Evolutionary conservation across 495 filamentous ascomycete species (phyloP).

Genomic region (Jackrogersella multiformis): DNA sequence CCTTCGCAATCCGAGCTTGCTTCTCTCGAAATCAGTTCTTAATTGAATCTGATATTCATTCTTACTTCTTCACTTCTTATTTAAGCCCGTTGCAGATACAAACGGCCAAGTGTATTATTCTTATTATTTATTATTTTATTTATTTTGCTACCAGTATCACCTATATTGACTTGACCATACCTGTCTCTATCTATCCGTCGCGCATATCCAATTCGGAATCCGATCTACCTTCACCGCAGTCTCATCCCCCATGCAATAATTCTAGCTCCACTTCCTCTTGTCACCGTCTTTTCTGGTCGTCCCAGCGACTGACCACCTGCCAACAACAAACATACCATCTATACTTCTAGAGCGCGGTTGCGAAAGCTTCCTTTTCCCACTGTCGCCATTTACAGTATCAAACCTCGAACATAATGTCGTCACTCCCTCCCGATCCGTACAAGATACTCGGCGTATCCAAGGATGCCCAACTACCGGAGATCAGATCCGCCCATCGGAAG

Average conservation of each 20-base stretch:
- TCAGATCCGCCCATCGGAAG: constrained; percentile 87
- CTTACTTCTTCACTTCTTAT: constrained; percentile 13
- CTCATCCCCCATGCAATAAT: constrained; percentile 55
- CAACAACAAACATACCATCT: constrained; percentile 35
- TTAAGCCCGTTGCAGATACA: constrained; percentile 13
- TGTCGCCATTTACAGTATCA: constrained; percentile 30
- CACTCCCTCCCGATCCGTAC: constrained; percentile 84
- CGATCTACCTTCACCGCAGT: constrained; percentile 42
- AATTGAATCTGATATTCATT: constrained; percentile 44
- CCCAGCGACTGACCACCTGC: constrained; percentile 40
- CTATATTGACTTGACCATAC: constrained; percentile 7
- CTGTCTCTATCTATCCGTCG: constrained; percentile 25
- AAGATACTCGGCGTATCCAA: constrained; percentile 77
- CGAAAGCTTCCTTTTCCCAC: constrained; percentile 29
- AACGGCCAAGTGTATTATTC: constrained; percentile 40
- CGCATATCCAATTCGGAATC: constrained; percentile 23
- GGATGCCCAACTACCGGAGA: constrained; percentile 75
- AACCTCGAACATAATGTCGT: constrained; percentile 63
- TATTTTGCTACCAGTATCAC: constrained; percentile 13
- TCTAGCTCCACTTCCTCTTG: constrained; percentile 35
- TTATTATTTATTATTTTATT: constrained; percentile 13
- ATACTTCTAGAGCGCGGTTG: constrained; percentile 8
- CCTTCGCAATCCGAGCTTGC: constrained; percentile 8
- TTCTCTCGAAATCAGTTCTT: constrained; percentile 41
- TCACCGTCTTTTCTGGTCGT: constrained; percentile 46